Evolutionary conservation across 352 stramenopile species (phyloP).

Genomic region (Globisporangium emineosum): DNA sequence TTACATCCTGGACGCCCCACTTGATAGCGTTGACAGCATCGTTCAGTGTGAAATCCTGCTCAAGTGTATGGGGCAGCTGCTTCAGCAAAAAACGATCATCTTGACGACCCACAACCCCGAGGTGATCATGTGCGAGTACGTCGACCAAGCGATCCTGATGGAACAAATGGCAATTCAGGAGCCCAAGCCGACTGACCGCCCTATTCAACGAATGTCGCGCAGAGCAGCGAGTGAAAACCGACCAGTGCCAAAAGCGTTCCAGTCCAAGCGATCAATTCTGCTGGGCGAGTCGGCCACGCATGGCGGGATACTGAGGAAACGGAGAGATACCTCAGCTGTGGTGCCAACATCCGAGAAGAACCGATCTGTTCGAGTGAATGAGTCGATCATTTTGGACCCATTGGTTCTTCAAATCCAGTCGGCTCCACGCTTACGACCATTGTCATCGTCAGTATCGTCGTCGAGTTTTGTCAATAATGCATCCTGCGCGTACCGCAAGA

Average conservation of each 20-base stretch:
- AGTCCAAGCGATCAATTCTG: slow-evolving; percentile 13
- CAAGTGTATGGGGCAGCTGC: slow-evolving; percentile 50
- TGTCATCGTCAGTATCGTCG: background rate
- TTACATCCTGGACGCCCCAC: slow-evolving; percentile 47
- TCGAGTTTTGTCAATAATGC: slow-evolving; percentile 10
- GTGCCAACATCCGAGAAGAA: background rate
- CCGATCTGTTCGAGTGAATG: slow-evolving; percentile 15
- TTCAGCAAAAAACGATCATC: slow-evolving; percentile 52
- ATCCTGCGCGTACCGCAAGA: slow-evolving; percentile 15
- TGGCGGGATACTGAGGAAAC: slow-evolving; percentile 1
- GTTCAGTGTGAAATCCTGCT: slow-evolving; percentile 56
- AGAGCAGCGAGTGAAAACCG: slow-evolving; percentile 4
- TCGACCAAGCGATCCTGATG: slow-evolving; percentile 36
- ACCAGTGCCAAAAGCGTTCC: background rate
- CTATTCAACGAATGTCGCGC: slow-evolving; percentile 18
- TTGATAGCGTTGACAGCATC: slow-evolving; percentile 54
- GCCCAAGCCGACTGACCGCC: slow-evolving; percentile 23
- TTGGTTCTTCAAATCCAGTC: slow-evolving; percentile 26
- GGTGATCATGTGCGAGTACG: slow-evolving; percentile 38
- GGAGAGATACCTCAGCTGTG: background rate
- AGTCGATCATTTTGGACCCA: slow-evolving; percentile 19
- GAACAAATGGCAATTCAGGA: slow-evolving; percentile 29
- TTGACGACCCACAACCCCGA: slow-evolving; percentile 56
- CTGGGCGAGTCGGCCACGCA: slow-evolving; percentile 10
- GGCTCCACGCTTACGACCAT: background rate